Evolutionary conservation across 441 rosid species (phyloP).

Genomic region (Pelargonium myrrhifolium): DNA sequence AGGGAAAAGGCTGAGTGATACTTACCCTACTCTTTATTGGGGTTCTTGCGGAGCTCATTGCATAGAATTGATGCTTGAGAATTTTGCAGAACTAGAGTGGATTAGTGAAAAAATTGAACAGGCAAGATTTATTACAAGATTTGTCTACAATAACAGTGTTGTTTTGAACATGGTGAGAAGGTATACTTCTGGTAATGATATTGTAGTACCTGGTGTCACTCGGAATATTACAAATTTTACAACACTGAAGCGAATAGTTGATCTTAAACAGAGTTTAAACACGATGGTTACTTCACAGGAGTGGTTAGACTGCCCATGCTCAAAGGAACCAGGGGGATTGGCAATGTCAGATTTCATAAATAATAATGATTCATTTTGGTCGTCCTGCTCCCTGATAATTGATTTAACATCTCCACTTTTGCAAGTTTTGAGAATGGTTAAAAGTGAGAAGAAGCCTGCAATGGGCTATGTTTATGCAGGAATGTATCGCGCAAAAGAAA

Average conservation of each 20-base stretch:
- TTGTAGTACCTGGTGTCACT: constrained; percentile 53
- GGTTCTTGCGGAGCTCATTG: constrained; percentile 72
- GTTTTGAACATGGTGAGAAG: constrained; percentile 72
- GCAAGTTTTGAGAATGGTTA: constrained; percentile 46
- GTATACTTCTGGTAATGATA: constrained; percentile 64
- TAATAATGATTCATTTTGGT: constrained; percentile 68
- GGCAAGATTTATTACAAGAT: constrained; percentile 72
- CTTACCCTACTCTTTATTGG: constrained; percentile 70
- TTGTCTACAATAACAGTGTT: constrained; percentile 57
- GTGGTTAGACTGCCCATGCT: constrained; percentile 63
- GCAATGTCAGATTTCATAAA: constrained; percentile 55
- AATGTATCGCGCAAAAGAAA: constrained; percentile 70
- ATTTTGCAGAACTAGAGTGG: constrained; percentile 61
- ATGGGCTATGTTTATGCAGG: constrained; percentile 87
- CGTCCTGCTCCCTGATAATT: constrained; percentile 42
- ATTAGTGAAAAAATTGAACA: constrained; percentile 52
- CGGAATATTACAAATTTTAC: constrained; percentile 60
- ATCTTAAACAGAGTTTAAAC: constrained; percentile 55
- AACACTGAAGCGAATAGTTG: constrained; percentile 49
- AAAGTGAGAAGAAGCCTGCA: constrained; percentile 64
- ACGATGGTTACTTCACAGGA: constrained; percentile 81
- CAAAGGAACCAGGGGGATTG: constrained; percentile 65
- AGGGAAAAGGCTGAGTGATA: constrained; percentile 54
- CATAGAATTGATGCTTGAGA: constrained; percentile 71
- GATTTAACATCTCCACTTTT: constrained; percentile 59